Percentiles rank a stretch among this genome's conserved stretches.
Evolutionary conservation across 164 flowering plant species (phyloP).

Genomic region (Nelumbo lutea): DNA sequence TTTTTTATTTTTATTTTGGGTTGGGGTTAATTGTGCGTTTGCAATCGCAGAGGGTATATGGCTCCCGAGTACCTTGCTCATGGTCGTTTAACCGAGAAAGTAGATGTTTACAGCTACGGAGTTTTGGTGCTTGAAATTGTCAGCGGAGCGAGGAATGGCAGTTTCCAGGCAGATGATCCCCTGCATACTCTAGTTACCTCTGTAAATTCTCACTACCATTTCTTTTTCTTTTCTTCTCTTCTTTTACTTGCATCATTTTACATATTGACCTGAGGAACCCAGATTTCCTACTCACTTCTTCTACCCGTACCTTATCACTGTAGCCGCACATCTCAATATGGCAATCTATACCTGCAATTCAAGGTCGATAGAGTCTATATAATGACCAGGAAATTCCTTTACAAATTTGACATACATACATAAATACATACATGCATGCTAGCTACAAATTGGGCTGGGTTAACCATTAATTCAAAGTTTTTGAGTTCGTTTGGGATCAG

Average conservation of each 20-base stretch:
- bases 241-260: neutral
- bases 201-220: constrained; percentile 17
- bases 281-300: too few relatives aligned
- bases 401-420: neutral
- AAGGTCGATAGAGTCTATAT: too few relatives aligned
- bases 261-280: neutral
- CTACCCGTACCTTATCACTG: too few relatives aligned
- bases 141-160: constrained; percentile 33
- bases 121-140: constrained; percentile 49
- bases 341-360: too few relatives aligned
- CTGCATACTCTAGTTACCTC: constrained; percentile 35
- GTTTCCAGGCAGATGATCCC: constrained; percentile 21
- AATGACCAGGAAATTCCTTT: too few relatives aligned
- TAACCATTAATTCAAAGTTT: too few relatives aligned
- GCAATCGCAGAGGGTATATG: constrained; percentile 48
- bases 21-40: too few relatives aligned
- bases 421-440: too few relatives aligned
- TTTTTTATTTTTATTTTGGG: constrained; percentile 2
- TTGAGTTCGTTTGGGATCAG: too few relatives aligned
- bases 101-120: constrained; percentile 62
- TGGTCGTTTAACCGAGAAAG: constrained; percentile 55
- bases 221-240: neutral
- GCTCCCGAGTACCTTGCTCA: constrained; percentile 58
- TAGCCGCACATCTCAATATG: too few relatives aligned
- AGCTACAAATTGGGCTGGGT: too few relatives aligned